A percentile compares a stretch with the other conserved stretches of the same genome.
Evolutionary conservation across 352 stramenopile genomes (phyloP).

Genomic region (Aphanomyces stellatus): DNA sequence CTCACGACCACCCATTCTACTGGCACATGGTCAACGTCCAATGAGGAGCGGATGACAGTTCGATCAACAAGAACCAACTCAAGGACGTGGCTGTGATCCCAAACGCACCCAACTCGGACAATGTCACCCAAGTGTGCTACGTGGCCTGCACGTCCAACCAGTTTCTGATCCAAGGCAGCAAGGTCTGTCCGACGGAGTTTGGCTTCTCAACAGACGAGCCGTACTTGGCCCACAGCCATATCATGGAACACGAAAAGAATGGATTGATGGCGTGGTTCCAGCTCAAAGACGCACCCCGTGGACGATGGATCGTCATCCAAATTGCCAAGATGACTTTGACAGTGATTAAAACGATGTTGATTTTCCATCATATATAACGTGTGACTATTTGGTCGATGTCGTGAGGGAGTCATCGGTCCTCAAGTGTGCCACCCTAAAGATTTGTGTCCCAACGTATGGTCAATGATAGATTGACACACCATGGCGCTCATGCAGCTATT

Average conservation of each 20-base stretch:
- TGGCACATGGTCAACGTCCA: constrained; percentile 70
- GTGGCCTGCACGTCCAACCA: constrained; percentile 59
- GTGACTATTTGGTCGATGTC: too few species aligned
- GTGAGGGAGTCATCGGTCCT: too few species aligned
- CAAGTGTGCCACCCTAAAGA: too few species aligned
- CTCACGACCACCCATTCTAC: constrained; percentile 65
- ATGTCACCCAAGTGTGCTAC: constrained; percentile 59
- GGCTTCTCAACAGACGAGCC: constrained; percentile 56
- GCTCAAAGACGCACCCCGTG: constrained; percentile 27
- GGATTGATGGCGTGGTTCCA: constrained; percentile 60
- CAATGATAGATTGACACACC: too few species aligned
- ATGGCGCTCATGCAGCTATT: too few species aligned
- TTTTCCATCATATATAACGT: too few species aligned
- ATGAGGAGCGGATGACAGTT: constrained; percentile 48
- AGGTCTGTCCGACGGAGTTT: constrained; percentile 40
- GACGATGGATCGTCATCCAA: constrained; percentile 24
- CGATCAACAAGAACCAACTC: constrained; percentile 49
- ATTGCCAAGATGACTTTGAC: constrained; percentile 34
- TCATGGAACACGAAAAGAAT: constrained; percentile 69
- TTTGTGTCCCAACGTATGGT: too few species aligned
- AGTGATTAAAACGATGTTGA: too few species aligned
- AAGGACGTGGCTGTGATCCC: constrained; percentile 65
- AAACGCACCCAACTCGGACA: constrained; percentile 40
- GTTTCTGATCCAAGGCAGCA: constrained; percentile 46
- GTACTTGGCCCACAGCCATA: constrained; percentile 66